phyloP scores from a whole-genome alignment of 2,329 filamentous ascomycete species.

The Botrytis cinerea region DNA sequence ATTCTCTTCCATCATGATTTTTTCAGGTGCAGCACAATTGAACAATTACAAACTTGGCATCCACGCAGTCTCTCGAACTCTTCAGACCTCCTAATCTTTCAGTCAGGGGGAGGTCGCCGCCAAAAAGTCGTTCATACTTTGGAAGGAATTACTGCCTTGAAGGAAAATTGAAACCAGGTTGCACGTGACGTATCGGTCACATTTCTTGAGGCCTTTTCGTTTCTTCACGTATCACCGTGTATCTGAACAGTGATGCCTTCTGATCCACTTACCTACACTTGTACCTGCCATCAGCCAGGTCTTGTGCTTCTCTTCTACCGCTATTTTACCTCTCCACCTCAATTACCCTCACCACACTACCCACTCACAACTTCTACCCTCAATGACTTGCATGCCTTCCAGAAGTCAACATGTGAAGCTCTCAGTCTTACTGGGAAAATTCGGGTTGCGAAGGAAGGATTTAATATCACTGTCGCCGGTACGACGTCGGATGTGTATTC shows the following conservation, averaged over 20 bases:
- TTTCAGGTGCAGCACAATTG: background rate
- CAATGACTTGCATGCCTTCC: constrained; percentile 32
- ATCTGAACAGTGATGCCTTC: constrained; percentile 28
- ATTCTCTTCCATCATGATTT: background rate
- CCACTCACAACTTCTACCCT: constrained; percentile 25
- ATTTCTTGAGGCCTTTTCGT: background rate
- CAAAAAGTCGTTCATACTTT: background rate
- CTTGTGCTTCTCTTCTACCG: constrained; percentile 42
- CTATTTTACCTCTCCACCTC: constrained; percentile 38
- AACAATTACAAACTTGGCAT: no score
- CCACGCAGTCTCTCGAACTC: background rate
- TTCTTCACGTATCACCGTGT: background rate
- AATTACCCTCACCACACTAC: constrained; percentile 27
- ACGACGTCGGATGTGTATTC: constrained; percentile 29
- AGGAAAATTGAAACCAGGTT: background rate
- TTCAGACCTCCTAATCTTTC: fast-evolving
- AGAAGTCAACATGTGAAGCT: constrained; percentile 29
- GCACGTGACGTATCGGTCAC: background rate
- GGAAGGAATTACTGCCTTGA: background rate
- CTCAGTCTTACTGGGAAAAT: constrained; percentile 39
- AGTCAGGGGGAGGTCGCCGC: background rate
- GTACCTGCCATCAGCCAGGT: constrained; percentile 36
- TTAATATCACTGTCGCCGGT: constrained; percentile 42
- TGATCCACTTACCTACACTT: constrained; percentile 40
- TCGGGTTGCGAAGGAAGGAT: constrained; percentile 40